Percentiles rank a stretch among this genome's conserved stretches.
Conservation (phyloP, 345 rosid species). For the Abelmoschus esculentus region DNA sequence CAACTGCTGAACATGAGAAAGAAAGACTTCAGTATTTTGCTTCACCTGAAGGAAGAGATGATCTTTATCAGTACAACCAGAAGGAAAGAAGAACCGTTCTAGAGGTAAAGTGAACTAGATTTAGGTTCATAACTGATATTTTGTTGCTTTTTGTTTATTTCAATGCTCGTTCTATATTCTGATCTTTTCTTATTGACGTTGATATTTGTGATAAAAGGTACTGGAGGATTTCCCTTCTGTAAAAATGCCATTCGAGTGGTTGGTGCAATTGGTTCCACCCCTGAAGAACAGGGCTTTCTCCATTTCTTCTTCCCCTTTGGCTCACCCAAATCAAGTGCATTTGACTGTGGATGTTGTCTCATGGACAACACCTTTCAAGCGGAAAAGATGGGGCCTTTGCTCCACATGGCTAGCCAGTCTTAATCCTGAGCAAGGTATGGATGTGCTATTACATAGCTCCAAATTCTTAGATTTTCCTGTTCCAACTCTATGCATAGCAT, state of each 20-base stretch:
- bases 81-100: slow-evolving; percentile 83
- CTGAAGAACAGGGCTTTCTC: slow-evolving; percentile 85
- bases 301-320: slow-evolving; percentile 75
- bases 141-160: neutral
- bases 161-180: neutral
- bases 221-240: slow-evolving; percentile 92
- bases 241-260: slow-evolving; percentile 87
- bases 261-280: slow-evolving; percentile 85
- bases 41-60: slow-evolving; percentile 91
- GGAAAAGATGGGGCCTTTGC: too few relatives aligned
- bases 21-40: slow-evolving; percentile 82
- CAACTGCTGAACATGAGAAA: slow-evolving; percentile 72
- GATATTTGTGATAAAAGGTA: slow-evolving; percentile 38
- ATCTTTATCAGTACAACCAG: slow-evolving; percentile 85
- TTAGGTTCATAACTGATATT: neutral
- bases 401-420: too few relatives aligned
- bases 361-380: slow-evolving; percentile 84
- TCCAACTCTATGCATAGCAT: neutral
- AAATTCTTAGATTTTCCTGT: slow-evolving; percentile 2
- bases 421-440: slow-evolving; percentile 55
- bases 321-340: slow-evolving; percentile 77
- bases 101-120: slow-evolving; percentile 46
- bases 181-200: neutral
- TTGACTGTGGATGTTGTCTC: slow-evolving; percentile 74
- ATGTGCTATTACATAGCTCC: neutral